Base-by-base conservation (phyloP, 2,329 filamentous ascomycete species). In the Aspergillus pseudoglaucus region DNA sequence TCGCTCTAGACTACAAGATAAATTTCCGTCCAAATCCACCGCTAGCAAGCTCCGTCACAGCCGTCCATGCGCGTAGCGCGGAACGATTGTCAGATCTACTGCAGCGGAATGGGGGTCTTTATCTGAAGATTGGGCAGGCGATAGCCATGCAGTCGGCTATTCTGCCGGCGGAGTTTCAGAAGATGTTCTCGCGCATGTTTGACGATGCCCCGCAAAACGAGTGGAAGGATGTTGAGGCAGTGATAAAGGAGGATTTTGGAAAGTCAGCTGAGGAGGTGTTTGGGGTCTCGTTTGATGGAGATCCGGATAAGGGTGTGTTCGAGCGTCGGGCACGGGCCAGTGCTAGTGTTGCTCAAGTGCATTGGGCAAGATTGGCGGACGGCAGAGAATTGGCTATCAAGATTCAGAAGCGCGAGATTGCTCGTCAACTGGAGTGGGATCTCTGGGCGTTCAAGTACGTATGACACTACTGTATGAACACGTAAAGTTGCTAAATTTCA, bases 121-220 rank as follows among this genome's bases (percentile, higher is more conserved):
- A 97, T 64, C 77, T 97, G 63, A 98, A 98, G 77, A 96, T 98
- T 49, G 93, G 93, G 0, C 93, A 98, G 75, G 93, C 93, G 4
- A 91, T 98, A 57, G 93, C 91, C 12, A 97, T 97, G 93, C 93
- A 98, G 75, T 91, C 87, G 57, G 91, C 91, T 0, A 84, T 97
- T 22, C 73, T 98, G 52, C 93, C 93, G 22, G 88, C 90, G 0
- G 90, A 95, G 68, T 97, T 97, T 59, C 90, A 95, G 74, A 84
- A 85, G 61, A 97, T 96, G 90, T 98, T 98, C 64, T 78, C 85
- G 18, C 81, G 86, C 61, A 96, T 98, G 89, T 98, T 97, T 65
- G 93, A 97, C 65, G 91, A 97, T 73, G 93, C 93, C 53, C 90
- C 91, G 33, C 90, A 96, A 75, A 93, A 95, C 64, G 77, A 79